Evolutionary conservation across 805 yeast genomes (phyloP).

Genomic region (Starmera quercuum): DNA sequence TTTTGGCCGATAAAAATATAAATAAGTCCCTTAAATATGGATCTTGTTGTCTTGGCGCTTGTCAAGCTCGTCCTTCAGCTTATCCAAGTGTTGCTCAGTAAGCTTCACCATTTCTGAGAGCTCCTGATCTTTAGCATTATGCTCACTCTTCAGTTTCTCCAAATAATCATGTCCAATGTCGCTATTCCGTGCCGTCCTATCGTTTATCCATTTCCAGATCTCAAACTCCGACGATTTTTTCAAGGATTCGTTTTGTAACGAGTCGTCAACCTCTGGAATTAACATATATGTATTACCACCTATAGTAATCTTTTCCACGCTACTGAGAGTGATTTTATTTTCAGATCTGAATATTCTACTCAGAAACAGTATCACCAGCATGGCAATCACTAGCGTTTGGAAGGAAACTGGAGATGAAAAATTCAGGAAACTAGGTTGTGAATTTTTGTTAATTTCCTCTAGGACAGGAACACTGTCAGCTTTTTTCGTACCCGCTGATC

Average conservation of each 20-base stretch:
- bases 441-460: background rate
- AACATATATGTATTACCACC: conserved; percentile 15
- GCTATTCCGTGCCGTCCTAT: background rate
- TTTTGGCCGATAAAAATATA: too few relatives aligned
- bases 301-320: conserved; percentile 12
- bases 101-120: conserved; percentile 15
- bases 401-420: background rate
- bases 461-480: conserved; percentile 1
- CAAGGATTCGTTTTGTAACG: conserved; percentile 1
- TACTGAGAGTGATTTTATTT: background rate
- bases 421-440: background rate
- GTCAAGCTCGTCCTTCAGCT: conserved; percentile 5
- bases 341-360: background rate
- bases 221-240: conserved; percentile 13
- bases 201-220: conserved; percentile 22
- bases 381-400: background rate
- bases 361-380: background rate
- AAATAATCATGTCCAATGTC: background rate
- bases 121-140: conserved; percentile 14
- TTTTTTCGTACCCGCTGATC: conserved; percentile 3
- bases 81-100: conserved; percentile 13
- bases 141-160: conserved; percentile 1
- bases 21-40: background rate
- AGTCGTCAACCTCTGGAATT: conserved; percentile 12
- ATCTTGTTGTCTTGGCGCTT: background rate